Conservation (phyloP, 2,329 filamentous ascomycete genomes). For the Fusarium sp. region DNA sequence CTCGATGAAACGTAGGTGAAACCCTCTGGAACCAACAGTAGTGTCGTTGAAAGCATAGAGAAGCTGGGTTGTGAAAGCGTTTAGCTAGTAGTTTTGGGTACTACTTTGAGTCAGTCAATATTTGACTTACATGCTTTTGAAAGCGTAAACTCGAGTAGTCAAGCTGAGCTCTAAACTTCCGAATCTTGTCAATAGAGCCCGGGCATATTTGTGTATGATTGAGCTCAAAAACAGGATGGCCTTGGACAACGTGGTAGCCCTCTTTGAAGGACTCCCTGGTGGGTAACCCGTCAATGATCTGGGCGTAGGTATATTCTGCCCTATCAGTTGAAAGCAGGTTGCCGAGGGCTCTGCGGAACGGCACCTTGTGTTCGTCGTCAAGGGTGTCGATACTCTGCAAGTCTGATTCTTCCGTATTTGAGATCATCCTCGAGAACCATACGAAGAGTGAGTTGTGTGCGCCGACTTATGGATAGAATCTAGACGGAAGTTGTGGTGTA, state of each 20-base stretch:
- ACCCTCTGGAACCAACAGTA: fast-evolving
- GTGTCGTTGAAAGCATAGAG: background rate
- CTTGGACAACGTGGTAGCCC: fast-evolving
- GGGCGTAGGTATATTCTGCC: background rate
- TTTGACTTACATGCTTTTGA: background rate
- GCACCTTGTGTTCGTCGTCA: background rate
- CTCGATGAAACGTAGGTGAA: constrained; percentile 15
- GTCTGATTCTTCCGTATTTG: too few relatives aligned
- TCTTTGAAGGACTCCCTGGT: background rate
- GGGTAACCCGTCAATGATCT: constrained; percentile 27
- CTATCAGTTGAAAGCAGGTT: background rate
- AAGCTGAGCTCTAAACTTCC: background rate
- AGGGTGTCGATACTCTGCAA: background rate
- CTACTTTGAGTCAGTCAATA: background rate
- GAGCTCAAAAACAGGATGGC: background rate
- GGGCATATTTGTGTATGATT: constrained; percentile 1
- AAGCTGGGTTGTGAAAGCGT: background rate
- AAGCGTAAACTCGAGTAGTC: background rate
- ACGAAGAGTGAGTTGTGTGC: background rate
- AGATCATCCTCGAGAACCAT: background rate
- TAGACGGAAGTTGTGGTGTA: background rate
- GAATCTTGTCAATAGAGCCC: background rate
- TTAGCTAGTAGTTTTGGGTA: background rate
- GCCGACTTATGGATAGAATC: background rate
- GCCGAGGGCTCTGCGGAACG: background rate